phyloP scores from a whole-genome alignment of 2,329 filamentous ascomycete genomes.

The Stagonosporopsis chrysanthemi region DNA sequence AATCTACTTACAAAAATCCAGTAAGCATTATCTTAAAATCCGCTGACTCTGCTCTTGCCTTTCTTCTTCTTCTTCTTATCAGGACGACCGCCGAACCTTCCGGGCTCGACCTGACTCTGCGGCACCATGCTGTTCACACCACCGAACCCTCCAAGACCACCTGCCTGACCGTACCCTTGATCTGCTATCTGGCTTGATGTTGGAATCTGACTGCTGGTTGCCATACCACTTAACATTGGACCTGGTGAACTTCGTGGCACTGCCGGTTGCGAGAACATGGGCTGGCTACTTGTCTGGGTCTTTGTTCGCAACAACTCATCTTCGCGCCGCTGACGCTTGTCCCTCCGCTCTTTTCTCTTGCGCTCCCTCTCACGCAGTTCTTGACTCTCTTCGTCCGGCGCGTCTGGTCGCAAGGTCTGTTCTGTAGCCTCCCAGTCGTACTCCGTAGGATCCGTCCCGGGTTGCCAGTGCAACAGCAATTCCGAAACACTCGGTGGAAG shows the following conservation, averaged over 20 bases:
- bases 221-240: slow-evolving; percentile 28
- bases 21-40: slow-evolving; percentile 27
- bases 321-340: slow-evolving; percentile 52
- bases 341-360: slow-evolving; percentile 50
- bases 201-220: slow-evolving; percentile 37
- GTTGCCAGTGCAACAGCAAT: slow-evolving; percentile 53
- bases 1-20: too few species aligned
- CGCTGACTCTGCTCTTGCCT: slow-evolving; percentile 43
- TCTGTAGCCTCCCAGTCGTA: slow-evolving; percentile 54
- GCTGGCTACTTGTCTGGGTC: slow-evolving; percentile 29
- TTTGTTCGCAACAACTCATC: slow-evolving; percentile 35
- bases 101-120: slow-evolving; percentile 46
- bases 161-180: slow-evolving; percentile 12
- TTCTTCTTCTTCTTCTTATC: slow-evolving; percentile 45
- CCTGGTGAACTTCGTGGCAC: slow-evolving; percentile 40
- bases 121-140: slow-evolving; percentile 16
- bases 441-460: slow-evolving; percentile 45
- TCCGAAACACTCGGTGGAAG: slow-evolving; percentile 45
- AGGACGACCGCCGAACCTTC: slow-evolving; percentile 44
- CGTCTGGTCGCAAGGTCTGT: slow-evolving; percentile 34
- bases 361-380: slow-evolving; percentile 48
- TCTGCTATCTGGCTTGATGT: slow-evolving; percentile 25
- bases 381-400: slow-evolving; percentile 46
- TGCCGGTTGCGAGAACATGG: slow-evolving; percentile 26
- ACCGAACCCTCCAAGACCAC: slow-evolving; percentile 15